These are phyloP conservation scores for Eucalyptus sp. DNA, from an alignment of 345 rosid species.

Conservation along the genomic window DNA sequence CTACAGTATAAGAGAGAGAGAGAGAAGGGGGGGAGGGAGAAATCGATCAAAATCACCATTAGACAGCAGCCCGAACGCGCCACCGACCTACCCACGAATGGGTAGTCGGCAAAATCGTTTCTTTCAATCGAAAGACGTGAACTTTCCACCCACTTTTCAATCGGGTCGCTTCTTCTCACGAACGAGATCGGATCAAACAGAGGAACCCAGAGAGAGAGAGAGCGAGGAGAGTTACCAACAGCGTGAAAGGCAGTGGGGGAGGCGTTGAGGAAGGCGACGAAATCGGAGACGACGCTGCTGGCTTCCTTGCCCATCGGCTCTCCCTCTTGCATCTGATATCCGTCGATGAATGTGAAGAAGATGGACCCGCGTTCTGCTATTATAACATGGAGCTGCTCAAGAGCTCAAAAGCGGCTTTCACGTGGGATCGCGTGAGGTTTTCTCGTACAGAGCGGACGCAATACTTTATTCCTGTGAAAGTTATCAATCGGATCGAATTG, in stretches of 20 bases:
- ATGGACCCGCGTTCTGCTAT: background rate
- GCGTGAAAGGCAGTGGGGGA: constrained; percentile 99
- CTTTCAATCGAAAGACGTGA: background rate
- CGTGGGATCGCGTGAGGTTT: background rate
- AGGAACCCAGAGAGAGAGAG: background rate
- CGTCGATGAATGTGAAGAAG: background rate
- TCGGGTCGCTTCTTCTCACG: background rate
- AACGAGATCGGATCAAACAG: background rate
- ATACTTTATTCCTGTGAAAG: background rate
- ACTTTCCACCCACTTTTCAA: background rate
- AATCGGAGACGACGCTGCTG: constrained; percentile 34
- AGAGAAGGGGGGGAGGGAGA: background rate
- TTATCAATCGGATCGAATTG: background rate
- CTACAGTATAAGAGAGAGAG: constrained; percentile 6
- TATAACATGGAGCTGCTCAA: background rate
- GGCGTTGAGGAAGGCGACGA: constrained; percentile 73
- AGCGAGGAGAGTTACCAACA: constrained; percentile 41
- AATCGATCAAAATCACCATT: background rate
- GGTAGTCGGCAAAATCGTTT: background rate
- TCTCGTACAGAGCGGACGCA: background rate
- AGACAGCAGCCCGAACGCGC: background rate
- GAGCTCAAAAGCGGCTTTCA: background rate
- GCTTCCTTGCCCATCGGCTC: background rate
- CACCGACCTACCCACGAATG: background rate
- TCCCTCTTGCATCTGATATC: background rate